Conservation (phyloP, 2,329 filamentous ascomycete genomes). For the Ploettnerulaceae sp. region DNA sequence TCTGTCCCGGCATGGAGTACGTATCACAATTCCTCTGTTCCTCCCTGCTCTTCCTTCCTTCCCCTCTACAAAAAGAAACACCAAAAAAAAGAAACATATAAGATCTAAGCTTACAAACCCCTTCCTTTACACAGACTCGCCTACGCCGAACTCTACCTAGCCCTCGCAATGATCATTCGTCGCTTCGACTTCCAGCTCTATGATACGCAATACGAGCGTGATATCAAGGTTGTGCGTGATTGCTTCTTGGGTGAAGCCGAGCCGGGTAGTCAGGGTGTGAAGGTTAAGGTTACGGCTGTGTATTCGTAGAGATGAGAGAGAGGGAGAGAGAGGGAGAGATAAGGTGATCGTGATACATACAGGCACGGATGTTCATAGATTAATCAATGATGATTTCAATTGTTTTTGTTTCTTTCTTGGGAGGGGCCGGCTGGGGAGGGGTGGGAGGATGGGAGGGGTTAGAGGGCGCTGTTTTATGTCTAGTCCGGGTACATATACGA, state of each 20-base stretch:
- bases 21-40: background rate
- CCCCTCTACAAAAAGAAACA: background rate
- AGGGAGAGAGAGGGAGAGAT: background rate
- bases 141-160: conserved; percentile 18
- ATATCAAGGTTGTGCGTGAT: conserved; percentile 12
- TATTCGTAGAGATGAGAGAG: background rate
- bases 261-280: conserved; percentile 5
- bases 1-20: conserved; percentile 36
- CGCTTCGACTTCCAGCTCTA: conserved; percentile 14
- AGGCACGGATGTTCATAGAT: background rate
- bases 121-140: conserved; percentile 9
- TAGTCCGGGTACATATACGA: too few relatives aligned
- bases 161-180: conserved; percentile 9
- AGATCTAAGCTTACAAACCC: background rate
- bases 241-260: conserved; percentile 11
- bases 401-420: too few relatives aligned
- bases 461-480: too few relatives aligned
- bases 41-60: background rate
- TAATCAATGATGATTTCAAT: background rate
- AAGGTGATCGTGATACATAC: background rate
- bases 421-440: too few relatives aligned
- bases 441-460: too few relatives aligned
- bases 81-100: background rate
- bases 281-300: conserved; percentile 6
- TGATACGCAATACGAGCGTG: conserved; percentile 10